Conservation (phyloP, 2,329 filamentous ascomycete genomes). For the Apiospora hydei region DNA sequence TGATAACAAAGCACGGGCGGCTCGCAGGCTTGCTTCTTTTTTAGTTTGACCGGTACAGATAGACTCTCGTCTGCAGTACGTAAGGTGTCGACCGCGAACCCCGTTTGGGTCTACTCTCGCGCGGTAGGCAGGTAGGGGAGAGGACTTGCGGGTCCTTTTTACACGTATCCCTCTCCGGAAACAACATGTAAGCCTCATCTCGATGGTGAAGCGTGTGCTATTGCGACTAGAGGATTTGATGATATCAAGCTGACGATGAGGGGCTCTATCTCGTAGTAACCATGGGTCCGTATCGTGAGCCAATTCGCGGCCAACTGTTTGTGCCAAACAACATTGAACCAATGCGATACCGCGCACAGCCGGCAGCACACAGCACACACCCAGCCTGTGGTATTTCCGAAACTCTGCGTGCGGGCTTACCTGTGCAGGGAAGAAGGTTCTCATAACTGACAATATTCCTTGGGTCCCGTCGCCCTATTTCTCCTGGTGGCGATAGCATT, state of each 20-base stretch:
- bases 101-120: constrained; percentile 1
- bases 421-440: neutral
- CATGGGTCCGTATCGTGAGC: neutral
- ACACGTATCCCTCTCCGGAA: neutral
- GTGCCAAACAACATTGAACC: neutral
- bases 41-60: neutral
- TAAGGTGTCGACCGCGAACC: constrained; percentile 1
- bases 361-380: neutral
- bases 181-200: constrained; percentile 14
- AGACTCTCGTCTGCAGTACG: constrained; percentile 4
- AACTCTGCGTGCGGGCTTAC: neutral
- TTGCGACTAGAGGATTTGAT: neutral
- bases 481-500: neutral
- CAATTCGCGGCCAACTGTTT: neutral
- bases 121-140: neutral
- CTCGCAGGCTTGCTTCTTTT: neutral
- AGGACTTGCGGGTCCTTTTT: constrained; percentile 5
- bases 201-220: constrained; percentile 11
- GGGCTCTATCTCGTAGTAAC: neutral
- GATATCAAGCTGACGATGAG: constrained; percentile 3
- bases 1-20: constrained; percentile 2
- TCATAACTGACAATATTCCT: neutral
- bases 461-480: neutral
- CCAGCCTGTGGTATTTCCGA: neutral
- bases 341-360: neutral